Conservation (phyloP, 2,329 filamentous ascomycete species). For the Ambrosiella xylebori region DNA sequence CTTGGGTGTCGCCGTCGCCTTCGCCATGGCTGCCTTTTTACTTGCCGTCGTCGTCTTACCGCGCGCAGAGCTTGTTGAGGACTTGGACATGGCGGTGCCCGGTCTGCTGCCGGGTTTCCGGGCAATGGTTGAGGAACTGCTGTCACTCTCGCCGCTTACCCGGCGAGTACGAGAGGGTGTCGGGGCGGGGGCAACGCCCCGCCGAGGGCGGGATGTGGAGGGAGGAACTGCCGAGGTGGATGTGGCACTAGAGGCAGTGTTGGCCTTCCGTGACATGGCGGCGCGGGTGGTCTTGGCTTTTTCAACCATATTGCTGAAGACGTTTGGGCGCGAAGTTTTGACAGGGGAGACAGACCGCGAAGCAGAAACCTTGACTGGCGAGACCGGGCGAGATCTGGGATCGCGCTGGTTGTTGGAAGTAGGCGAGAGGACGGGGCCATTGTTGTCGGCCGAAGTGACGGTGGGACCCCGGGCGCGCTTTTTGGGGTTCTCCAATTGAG, state of each 20-base stretch:
- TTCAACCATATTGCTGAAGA: constrained; percentile 41
- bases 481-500: constrained; percentile 46
- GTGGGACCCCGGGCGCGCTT: constrained; percentile 37
- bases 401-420: constrained; percentile 64
- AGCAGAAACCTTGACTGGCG: constrained; percentile 15
- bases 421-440: constrained; percentile 56
- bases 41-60: constrained; percentile 36
- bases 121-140: constrained; percentile 47
- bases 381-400: constrained; percentile 19
- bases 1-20: constrained; percentile 30
- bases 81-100: constrained; percentile 25
- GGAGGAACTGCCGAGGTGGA: background rate
- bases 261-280: constrained; percentile 29
- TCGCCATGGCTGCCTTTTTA: constrained; percentile 30
- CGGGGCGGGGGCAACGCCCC: constrained; percentile 23
- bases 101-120: constrained; percentile 28
- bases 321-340: constrained; percentile 19
- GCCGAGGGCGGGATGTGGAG: constrained; percentile 14
- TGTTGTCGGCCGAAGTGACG: constrained; percentile 22
- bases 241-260: constrained; percentile 26
- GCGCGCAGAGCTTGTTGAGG: constrained; percentile 5
- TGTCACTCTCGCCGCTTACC: constrained; percentile 45
- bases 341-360: constrained; percentile 22
- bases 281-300: constrained; percentile 40
- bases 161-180: constrained; percentile 31